These are phyloP conservation scores for Claviceps spartinae DNA, from an alignment of 2,329 filamentous ascomycete species.

Conservation along the genomic window DNA sequence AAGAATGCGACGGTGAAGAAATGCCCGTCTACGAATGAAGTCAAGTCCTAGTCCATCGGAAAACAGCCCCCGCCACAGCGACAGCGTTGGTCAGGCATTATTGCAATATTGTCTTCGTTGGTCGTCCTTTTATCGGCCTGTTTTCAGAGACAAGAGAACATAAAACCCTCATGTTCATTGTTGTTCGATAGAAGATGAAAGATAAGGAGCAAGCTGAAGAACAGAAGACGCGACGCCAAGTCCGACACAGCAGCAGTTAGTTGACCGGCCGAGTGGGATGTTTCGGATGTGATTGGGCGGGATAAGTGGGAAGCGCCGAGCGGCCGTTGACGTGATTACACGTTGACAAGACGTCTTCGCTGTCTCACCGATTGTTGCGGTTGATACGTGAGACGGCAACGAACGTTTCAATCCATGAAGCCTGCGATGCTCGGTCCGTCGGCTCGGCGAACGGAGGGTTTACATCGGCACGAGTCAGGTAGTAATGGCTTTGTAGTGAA, in stretches of 20 bases:
- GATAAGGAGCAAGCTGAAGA: too few relatives aligned
- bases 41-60: not conserved
- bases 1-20: not conserved
- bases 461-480: too few relatives aligned
- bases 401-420: too few relatives aligned
- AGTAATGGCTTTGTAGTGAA: too few relatives aligned
- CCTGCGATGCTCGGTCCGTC: too few relatives aligned
- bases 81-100: not conserved
- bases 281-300: slow-evolving; percentile 1
- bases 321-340: slow-evolving; percentile 6
- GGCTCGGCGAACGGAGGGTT: too few relatives aligned
- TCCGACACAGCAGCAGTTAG: not conserved
- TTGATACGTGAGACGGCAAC: too few relatives aligned
- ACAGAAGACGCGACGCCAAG: not conserved
- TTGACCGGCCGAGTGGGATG: slow-evolving; percentile 2
- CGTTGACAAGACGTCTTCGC: not conserved
- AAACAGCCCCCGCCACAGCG: not conserved
- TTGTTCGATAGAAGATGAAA: too few relatives aligned
- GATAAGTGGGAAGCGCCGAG: not conserved
- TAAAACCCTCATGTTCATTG: too few relatives aligned
- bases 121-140: too few relatives aligned
- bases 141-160: too few relatives aligned
- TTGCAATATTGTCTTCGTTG: not conserved
- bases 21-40: not conserved
- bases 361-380: not conserved